A percentile compares a stretch with the other conserved stretches of the same genome.
These are phyloP conservation scores for Cornus kousa DNA, from an alignment of 148 eudicot genomes.

Conservation along the genomic window DNA sequence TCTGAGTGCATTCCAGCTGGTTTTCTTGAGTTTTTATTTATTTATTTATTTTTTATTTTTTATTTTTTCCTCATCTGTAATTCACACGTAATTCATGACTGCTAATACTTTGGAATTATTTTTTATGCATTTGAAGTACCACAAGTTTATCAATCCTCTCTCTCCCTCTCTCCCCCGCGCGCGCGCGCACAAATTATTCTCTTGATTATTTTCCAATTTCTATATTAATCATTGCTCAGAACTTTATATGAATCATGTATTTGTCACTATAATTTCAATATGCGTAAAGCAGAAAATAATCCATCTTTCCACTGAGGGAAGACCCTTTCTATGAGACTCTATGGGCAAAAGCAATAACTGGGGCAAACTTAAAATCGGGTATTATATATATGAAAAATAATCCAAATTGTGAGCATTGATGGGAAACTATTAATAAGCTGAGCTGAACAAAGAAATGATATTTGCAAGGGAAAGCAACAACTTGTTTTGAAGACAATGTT, in stretches of 20 bases:
- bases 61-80: no score
- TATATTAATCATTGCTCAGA: background rate
- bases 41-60: no score
- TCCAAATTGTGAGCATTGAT: no score
- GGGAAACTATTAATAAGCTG: background rate
- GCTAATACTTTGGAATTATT: no score
- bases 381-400: background rate
- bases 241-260: background rate
- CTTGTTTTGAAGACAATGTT: no score
- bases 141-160: no score
- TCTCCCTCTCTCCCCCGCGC: no score
- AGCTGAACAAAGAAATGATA: background rate
- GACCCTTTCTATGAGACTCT: background rate
- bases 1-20: background rate
- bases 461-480: background rate
- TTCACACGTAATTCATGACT: no score
- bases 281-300: background rate
- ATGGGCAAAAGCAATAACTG: background rate
- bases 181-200: background rate
- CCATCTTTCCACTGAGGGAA: background rate
- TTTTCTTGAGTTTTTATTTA: no score
- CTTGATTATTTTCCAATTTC: background rate
- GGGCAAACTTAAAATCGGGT: background rate
- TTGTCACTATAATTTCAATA: background rate
- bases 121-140: no score